Evolutionary conservation across 345 rosid species (phyloP).

Genomic region (Eucalyptus pauciflora): DNA sequence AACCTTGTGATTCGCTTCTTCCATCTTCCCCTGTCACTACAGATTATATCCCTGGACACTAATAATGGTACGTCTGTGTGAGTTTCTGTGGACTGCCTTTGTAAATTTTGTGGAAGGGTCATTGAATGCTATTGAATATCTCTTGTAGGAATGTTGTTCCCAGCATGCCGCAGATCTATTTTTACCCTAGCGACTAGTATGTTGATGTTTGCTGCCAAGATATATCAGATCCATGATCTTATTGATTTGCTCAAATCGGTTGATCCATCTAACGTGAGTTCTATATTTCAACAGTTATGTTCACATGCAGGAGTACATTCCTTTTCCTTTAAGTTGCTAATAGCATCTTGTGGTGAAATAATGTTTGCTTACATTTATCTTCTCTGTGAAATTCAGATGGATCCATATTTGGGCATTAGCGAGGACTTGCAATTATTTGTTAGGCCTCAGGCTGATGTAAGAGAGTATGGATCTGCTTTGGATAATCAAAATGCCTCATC

Average conservation of each 20-base stretch:
- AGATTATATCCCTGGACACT: conserved; percentile 39
- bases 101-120: background rate
- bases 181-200: conserved; percentile 47
- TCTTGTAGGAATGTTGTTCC: conserved; percentile 42
- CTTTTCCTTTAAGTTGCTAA: background rate
- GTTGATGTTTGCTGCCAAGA: conserved; percentile 75
- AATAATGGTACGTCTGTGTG: conserved; percentile 36
- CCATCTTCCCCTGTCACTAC: conserved; percentile 76
- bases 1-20: conserved; percentile 56
- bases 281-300: background rate
- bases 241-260: conserved; percentile 42
- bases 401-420: conserved; percentile 64
- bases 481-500: conserved; percentile 63
- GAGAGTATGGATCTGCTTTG: conserved; percentile 52
- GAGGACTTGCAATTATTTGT: conserved; percentile 60
- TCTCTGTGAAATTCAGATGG: conserved; percentile 33
- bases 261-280: conserved; percentile 55
- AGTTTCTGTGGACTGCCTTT: background rate
- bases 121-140: background rate
- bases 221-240: conserved; percentile 50
- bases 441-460: conserved; percentile 50
- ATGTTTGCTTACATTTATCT: background rate
- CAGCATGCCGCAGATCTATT: conserved; percentile 53
- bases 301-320: background rate
- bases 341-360: background rate